Conservation (phyloP, 225 moss, liverwort and hornwort genomes). For the Neckera pumila region DNA sequence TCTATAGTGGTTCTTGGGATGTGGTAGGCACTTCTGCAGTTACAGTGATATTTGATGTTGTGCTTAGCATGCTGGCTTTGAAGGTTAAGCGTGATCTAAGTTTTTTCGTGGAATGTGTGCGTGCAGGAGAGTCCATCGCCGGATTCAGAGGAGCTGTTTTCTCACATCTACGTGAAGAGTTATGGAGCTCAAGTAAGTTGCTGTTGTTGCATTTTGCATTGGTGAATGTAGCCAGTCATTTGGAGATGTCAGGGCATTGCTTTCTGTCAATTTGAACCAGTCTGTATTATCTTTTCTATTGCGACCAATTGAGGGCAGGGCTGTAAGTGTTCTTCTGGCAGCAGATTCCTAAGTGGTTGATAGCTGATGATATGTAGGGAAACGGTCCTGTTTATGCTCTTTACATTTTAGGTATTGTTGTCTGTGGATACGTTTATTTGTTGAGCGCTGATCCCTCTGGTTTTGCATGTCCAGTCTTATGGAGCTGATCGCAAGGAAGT, state of each 20-base stretch:
- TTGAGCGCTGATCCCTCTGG: not conserved
- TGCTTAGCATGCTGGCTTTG: not conserved
- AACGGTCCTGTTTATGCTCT: not conserved
- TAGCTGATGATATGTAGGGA: not conserved
- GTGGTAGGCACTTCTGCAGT: not conserved
- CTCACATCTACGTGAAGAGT: conserved; percentile 30
- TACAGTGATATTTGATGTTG: not conserved
- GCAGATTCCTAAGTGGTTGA: not conserved
- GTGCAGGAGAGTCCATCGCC: conserved; percentile 30
- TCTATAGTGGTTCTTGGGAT: not conserved
- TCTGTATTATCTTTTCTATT: not conserved
- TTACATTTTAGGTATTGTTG: not conserved
- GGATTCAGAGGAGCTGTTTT: conserved; percentile 22
- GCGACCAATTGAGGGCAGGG: not conserved
- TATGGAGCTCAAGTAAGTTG: conserved; percentile 20
- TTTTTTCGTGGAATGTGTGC: not conserved
- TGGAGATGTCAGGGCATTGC: not conserved
- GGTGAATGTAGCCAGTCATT: not conserved
- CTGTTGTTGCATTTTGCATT: not conserved
- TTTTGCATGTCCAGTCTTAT: conserved; percentile 24
- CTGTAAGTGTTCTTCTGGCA: not conserved
- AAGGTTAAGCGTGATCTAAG: not conserved
- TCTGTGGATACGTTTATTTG: not conserved
- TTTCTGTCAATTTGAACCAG: not conserved
- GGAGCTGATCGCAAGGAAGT: conserved; percentile 80